Percentiles rank a stretch among this genome's conserved stretches.
Evolutionary conservation across 2,329 filamentous ascomycete genomes (phyloP).

Genomic region (Capronia americana): DNA sequence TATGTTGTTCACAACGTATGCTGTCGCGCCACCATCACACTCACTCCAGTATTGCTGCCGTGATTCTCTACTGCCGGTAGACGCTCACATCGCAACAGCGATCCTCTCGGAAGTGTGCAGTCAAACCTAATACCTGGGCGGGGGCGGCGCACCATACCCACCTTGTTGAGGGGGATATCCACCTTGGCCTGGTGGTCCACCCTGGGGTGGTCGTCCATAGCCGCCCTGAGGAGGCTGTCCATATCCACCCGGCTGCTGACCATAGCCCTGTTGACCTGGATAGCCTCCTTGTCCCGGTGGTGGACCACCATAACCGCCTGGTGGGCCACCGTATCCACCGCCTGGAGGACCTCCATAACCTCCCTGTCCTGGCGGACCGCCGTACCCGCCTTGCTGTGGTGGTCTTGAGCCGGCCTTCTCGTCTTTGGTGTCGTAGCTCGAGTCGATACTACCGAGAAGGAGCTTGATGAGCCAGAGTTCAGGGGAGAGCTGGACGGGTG

Average conservation of each 20-base stretch:
- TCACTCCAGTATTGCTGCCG: background rate
- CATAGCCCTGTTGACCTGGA: slow-evolving; percentile 44
- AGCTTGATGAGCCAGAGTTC: slow-evolving; percentile 72
- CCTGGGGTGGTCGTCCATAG: slow-evolving; percentile 39
- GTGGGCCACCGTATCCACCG: slow-evolving; percentile 44
- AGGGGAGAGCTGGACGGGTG: slow-evolving; percentile 67
- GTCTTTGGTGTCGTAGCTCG: slow-evolving; percentile 69
- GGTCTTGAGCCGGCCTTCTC: slow-evolving; percentile 58
- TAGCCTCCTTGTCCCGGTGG: slow-evolving; percentile 40
- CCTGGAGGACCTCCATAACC: slow-evolving; percentile 40
- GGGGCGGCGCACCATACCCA: slow-evolving; percentile 32
- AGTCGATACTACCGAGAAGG: slow-evolving; percentile 70
- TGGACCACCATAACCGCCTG: slow-evolving; percentile 29
- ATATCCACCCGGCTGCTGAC: slow-evolving; percentile 39
- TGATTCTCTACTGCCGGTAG: background rate
- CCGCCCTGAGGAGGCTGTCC: slow-evolving; percentile 39
- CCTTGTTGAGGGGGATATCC: slow-evolving; percentile 41
- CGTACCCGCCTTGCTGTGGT: slow-evolving; percentile 40
- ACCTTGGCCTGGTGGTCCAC: slow-evolving; percentile 36
- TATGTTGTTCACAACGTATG: background rate
- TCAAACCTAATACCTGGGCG: slow-evolving; percentile 28
- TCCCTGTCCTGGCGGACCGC: slow-evolving; percentile 35
- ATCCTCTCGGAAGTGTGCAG: background rate
- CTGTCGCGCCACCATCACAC: background rate
- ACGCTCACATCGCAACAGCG: background rate